Percentiles rank a stretch among this genome's conserved stretches.
Evolutionary conservation across 768 basidiomycete species (phyloP).

Genomic region (Agaricus blazei): DNA sequence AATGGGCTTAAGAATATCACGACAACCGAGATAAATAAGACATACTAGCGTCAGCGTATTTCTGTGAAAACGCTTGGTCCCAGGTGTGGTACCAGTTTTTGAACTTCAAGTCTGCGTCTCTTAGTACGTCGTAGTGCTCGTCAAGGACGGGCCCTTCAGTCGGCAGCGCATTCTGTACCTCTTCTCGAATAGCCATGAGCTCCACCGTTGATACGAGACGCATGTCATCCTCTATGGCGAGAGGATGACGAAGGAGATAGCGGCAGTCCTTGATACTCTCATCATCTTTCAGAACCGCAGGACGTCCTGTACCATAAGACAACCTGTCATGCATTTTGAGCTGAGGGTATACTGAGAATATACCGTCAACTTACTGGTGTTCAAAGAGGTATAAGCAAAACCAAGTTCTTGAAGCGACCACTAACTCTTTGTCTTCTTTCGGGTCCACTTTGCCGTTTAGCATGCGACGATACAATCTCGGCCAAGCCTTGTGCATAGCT

Average conservation of each 20-base stretch:
- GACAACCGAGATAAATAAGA: not conserved
- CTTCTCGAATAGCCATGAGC: slow-evolving; percentile 84
- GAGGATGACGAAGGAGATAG: slow-evolving; percentile 76
- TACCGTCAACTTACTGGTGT: slow-evolving; percentile 65
- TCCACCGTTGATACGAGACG: slow-evolving; percentile 93
- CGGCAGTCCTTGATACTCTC: slow-evolving; percentile 84
- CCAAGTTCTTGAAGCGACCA: slow-evolving; percentile 84
- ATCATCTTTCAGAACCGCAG: slow-evolving; percentile 89
- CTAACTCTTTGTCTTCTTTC: slow-evolving; percentile 68
- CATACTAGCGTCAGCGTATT: slow-evolving; percentile 78
- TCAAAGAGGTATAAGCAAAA: slow-evolving; percentile 93
- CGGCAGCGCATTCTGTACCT: slow-evolving; percentile 77
- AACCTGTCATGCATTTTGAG: slow-evolving; percentile 44
- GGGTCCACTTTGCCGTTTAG: slow-evolving; percentile 53
- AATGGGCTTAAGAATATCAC: not conserved
- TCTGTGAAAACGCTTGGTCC: slow-evolving; percentile 76
- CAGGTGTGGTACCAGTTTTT: slow-evolving; percentile 76
- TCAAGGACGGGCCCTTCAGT: slow-evolving; percentile 71
- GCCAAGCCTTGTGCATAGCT: slow-evolving; percentile 94
- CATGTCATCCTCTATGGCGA: slow-evolving; percentile 91
- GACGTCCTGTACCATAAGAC: slow-evolving; percentile 92
- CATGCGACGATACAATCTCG: slow-evolving; percentile 74
- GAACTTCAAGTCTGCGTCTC: slow-evolving; percentile 74
- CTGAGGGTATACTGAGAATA: not conserved
- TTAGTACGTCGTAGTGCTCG: slow-evolving; percentile 65